Base-by-base conservation (phyloP, 192 early-diverging fungal species). In the Entomortierella beljakovae region DNA sequence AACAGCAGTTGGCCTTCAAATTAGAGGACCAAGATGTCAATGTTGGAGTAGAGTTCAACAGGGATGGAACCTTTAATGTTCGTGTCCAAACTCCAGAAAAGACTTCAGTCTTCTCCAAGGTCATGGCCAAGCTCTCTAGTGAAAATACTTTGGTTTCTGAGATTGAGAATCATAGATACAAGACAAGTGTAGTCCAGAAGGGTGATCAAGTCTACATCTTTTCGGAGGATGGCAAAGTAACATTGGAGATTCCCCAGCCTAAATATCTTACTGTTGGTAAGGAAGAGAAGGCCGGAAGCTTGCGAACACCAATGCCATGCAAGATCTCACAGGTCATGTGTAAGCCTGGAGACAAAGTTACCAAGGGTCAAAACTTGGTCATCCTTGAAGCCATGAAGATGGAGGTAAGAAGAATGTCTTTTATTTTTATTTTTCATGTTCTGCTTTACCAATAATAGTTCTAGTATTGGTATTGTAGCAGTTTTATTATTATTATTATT, bases 321-420 rank as follows among this genome's bases (percentile, higher is more conserved):
- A 96, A 95, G 85, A 97, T 99, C 61, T 93, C 95, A 23, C 92
- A 92, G 80, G 89, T 98, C 1, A 75, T 68, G 72, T 70, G 66
- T 56, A 84, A 90, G 59, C 76, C 88, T 25, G 97, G 96, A 18
- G 89, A 94, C 33, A 84, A 84, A 37, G 93, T 99, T 11, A 87
- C 88, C 52, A 94, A 95, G 80, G 95, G 92, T 40, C 85, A 90
- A 51, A 87, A 90, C 38, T 79, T 99, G 33, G 81, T 97, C 3
- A 87, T 99, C 33, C 83, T 99, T 33, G 97, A 99, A 71, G 97
- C 97, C 22, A 99, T 99, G 97, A 99, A 99, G 88, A 99, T 99
- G 97, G 97, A 99, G 89, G 89, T 90, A 86, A 79, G 77, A 86
- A 79, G 77, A 43, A 40, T 29, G 3, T 4, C 18, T 59, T 50